Base-by-base conservation (phyloP, 2,329 filamentous ascomycete genomes). In the Neonectria magnoliae region DNA sequence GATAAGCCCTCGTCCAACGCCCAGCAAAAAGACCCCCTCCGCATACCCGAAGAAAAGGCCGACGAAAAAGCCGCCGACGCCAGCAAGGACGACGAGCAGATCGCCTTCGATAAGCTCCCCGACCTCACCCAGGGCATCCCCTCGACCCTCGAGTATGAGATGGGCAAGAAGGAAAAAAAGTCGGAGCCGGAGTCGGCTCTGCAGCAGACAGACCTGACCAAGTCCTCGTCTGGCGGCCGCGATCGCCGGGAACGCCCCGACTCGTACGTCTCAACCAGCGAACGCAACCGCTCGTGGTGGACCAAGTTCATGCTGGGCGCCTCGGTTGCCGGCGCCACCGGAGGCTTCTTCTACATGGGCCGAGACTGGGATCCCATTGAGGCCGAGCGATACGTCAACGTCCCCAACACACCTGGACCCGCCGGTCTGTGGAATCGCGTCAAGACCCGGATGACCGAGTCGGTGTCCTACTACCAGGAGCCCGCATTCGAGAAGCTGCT, bases 81-180 rank as follows among this genome's bases (percentile, higher is more conserved):
- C n/a, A 64, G 71, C 36, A 75, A 75, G 52, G 79, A 82, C 56
- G 73, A 75, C 55, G 79, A 82, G 56, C 72, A 81, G 63, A 81
- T 85, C 70, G 83, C 88, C 25, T 84, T 87, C 57, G 86, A 90
- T 73, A 90, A 93, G 57, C 87, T 98, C 13, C 95, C 95, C 57
- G 94, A 98, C 77, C 85, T 98, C 48, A 96, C 93, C n/a, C 91
- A 95, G 75, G 95, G 95, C 68, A 97, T 98, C 67, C 95, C 95
- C 0, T 97, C 94, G 2, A 97, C 94, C 1, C 86, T 98, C 60
- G 92, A 91, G 61, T 90, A 90, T 64, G 95, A 98, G 80, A 87
- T 91, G 61, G 80, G 82, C 0, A 79, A 82, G 29, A 75, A 65
- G 78, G 80, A 69, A 68, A 82, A 72, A 72, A 77, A 69, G 69